phyloP scores from a whole-genome alignment of 768 basidiomycete species.

The Lepiota brunneoincarnata region DNA sequence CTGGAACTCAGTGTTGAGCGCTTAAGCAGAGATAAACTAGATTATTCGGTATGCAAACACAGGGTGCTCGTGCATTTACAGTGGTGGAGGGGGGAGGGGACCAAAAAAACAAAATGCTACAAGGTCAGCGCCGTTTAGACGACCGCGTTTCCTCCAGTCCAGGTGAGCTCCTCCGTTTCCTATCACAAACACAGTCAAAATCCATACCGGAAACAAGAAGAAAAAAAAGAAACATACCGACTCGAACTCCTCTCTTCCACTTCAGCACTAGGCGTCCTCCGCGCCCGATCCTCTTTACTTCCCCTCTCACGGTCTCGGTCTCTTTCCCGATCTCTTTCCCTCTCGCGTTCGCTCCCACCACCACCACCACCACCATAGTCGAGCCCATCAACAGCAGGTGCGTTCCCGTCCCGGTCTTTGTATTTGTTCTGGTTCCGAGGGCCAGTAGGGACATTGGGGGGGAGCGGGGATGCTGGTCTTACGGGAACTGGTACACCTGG shows the following conservation, averaged over 20 bases:
- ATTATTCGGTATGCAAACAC: neutral
- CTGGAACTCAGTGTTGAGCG: neutral
- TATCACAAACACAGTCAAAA: constrained; percentile 21
- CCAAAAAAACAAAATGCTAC: constrained; percentile 4
- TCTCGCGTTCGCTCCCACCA: constrained; percentile 10
- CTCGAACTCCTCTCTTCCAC: constrained; percentile 64
- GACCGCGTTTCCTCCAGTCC: constrained; percentile 63
- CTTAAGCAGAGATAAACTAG: neutral
- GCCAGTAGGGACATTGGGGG: constrained; percentile 84
- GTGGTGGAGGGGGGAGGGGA: neutral
- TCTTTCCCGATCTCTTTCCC: constrained; percentile 26
- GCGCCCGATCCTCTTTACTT: constrained; percentile 14
- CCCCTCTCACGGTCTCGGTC: constrained; percentile 16
- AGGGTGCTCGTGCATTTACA: neutral
- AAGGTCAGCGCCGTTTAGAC: constrained; percentile 63
- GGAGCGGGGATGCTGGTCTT: constrained; percentile 80
- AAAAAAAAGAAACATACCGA: constrained; percentile 37
- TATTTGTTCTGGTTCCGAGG: constrained; percentile 88
- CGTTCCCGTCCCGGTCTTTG: constrained; percentile 84
- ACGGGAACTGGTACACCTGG: constrained; percentile 51
- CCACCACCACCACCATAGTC: constrained; percentile 60
- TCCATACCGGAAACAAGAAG: neutral
- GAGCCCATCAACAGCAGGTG: constrained; percentile 83
- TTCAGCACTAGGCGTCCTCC: constrained; percentile 62
- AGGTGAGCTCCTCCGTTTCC: constrained; percentile 77